Evolutionary conservation across 2,329 filamentous ascomycete species (phyloP).

Genomic region (Escovopsis sp.): DNA sequence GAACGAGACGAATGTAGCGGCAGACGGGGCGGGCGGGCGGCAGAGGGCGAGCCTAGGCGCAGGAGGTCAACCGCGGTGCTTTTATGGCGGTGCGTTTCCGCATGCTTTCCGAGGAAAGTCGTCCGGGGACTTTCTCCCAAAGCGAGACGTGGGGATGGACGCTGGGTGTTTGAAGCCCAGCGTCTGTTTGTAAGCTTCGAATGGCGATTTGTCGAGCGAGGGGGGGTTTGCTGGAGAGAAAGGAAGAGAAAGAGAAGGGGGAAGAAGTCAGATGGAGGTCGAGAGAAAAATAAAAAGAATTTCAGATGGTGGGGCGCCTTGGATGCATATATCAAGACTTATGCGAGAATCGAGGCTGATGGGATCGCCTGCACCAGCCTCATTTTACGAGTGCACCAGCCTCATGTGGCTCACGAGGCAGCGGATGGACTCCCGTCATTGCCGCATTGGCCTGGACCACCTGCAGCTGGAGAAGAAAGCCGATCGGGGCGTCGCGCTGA

Average conservation of each 20-base stretch:
- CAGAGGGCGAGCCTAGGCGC: conserved; percentile 35
- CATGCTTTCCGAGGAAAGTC: conserved; percentile 36
- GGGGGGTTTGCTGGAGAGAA: conserved; percentile 41
- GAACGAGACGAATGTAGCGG: conserved; percentile 26
- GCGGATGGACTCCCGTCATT: too few species aligned
- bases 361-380: too few species aligned
- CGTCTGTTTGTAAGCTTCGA: conserved; percentile 92
- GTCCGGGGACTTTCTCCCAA: conserved; percentile 99
- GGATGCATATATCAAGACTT: neutral
- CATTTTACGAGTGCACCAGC: too few species aligned
- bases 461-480: conserved; percentile 5
- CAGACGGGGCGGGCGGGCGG: conserved; percentile 22
- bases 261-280: conserved; percentile 8
- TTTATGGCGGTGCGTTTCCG: conserved; percentile 99
- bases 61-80: conserved; percentile 82
- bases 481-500: conserved; percentile 13
- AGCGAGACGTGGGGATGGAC: conserved; percentile 40
- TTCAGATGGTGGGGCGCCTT: too few species aligned
- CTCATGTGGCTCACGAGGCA: too few species aligned
- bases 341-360: conserved; percentile 6
- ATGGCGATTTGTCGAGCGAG: conserved; percentile 99
- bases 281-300: too few species aligned
- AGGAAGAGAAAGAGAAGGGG: conserved; percentile 20
- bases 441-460: too few species aligned
- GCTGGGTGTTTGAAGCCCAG: conserved; percentile 11